Percentiles rank a stretch among this genome's conserved stretches.
These are phyloP conservation scores for Penicillium crustosum DNA, from an alignment of 2,329 filamentous ascomycete species.

Conservation along the genomic window DNA sequence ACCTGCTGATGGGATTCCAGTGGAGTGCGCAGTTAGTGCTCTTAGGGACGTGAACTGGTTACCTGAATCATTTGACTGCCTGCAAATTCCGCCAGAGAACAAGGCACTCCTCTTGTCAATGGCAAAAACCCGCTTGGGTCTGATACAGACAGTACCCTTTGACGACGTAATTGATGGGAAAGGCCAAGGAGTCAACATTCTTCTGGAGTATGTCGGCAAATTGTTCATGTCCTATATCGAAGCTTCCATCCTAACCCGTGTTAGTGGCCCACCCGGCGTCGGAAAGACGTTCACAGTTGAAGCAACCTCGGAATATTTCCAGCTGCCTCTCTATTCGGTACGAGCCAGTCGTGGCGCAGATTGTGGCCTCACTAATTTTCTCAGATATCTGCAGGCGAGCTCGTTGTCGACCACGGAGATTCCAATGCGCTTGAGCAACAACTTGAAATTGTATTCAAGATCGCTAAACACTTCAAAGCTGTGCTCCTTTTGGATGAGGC, in stretches of 20 bases:
- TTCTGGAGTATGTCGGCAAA: constrained; percentile 30
- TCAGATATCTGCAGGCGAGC: constrained; percentile 22
- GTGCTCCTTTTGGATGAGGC: no score
- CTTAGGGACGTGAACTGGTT: constrained; percentile 21
- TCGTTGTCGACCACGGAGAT: constrained; percentile 20
- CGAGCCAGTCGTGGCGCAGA: no score
- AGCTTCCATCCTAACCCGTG: no score
- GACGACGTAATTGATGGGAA: constrained; percentile 37
- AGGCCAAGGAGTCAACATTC: constrained; percentile 31
- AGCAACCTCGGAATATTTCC: constrained; percentile 28
- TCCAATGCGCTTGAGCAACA: constrained; percentile 23
- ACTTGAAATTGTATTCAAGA: constrained; percentile 28
- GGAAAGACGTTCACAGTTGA: constrained; percentile 41
- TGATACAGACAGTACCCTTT: constrained; percentile 21
- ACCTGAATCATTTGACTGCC: constrained; percentile 19
- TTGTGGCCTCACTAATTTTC: constrained; percentile 11
- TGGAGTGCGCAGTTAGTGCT: constrained; percentile 21
- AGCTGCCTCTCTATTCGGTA: constrained; percentile 29
- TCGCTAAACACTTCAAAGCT: no score
- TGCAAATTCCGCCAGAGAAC: constrained; percentile 23
- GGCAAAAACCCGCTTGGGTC: constrained; percentile 16
- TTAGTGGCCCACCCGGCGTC: constrained; percentile 14
- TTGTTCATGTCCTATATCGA: no score
- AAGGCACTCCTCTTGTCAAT: constrained; percentile 20
- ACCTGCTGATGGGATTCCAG: no score